A percentile compares a stretch with the other conserved stretches of the same genome.
Evolutionary conservation across 2,329 filamentous ascomycete genomes (phyloP).

Genomic region (Alternaria arborescens): DNA sequence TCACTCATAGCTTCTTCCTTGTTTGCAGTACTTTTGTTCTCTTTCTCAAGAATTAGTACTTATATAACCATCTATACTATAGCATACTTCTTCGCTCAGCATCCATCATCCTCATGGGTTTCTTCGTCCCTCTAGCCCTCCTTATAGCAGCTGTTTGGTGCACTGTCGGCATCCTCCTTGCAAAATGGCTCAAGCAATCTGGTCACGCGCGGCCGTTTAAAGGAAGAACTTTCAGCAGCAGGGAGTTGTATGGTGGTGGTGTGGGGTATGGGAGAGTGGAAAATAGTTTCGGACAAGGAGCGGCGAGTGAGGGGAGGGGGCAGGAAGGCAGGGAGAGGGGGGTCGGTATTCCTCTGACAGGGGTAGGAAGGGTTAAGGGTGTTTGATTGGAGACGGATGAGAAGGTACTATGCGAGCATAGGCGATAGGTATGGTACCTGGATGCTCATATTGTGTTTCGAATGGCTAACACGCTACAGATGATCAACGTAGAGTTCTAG

Average conservation of each 20-base stretch:
- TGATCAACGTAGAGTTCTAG: background rate
- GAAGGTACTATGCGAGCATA: background rate
- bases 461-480: background rate
- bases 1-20: background rate
- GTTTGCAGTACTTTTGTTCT: too few relatives aligned
- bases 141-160: constrained; percentile 28
- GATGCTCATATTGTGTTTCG: background rate
- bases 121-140: constrained; percentile 27
- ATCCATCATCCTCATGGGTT: background rate
- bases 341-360: constrained; percentile 21
- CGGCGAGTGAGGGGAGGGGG: background rate
- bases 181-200: constrained; percentile 30
- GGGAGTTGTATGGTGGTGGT: constrained; percentile 18
- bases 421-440: background rate
- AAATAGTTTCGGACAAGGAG: background rate
- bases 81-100: background rate
- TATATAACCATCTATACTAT: background rate
- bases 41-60: background rate
- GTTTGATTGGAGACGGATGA: background rate
- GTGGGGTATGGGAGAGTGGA: constrained; percentile 19
- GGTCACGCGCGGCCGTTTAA: constrained; percentile 25
- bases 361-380: constrained; percentile 28
- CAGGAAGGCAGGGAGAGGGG: constrained; percentile 9
- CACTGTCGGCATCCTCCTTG: constrained; percentile 26
- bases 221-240: constrained; percentile 11